Evolutionary conservation across 2,329 filamentous ascomycete species (phyloP), one percentile per base, ranked within the genome.

Genomic region (Sclerotinia nivalis): DNA sequence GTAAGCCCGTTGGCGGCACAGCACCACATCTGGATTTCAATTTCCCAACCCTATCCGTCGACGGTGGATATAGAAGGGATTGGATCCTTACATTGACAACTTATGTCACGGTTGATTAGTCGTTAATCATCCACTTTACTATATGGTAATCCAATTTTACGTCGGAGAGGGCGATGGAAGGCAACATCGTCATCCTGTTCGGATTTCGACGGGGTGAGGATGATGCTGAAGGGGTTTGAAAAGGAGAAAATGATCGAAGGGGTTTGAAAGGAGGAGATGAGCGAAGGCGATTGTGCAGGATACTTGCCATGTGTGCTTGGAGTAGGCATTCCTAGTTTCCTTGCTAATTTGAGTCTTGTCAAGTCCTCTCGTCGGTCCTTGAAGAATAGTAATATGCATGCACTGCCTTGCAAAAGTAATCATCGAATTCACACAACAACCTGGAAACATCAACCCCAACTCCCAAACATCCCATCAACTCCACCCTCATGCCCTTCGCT

Each of bases 1-100:
- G 49, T 34, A 69, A n/a, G 58, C 66, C 25, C 25, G 49, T 54
- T 61, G 59, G 34, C n/a, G 66, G 66, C 56, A 54, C 56, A 54
- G 56, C 13, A 43, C 5, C 40, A 18, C 6, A 52, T 40, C 47
- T 52, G 47, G 47, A 64, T 43, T 43, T 43, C 40, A 43, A 20
- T 40, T 49, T 59, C 5, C 20, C n/a, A 40, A 64, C 28, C 47
- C 25, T 64, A 64, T 47, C 31, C 22, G 47, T 50, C 13, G 31
- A 52, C 12, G 56, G 56, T 40, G 56, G 37, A n/a, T 62, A 22
- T 43, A 43, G 40, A 43, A 22, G 20, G 31, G 31, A 34, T 25
- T 7, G 5, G 43, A 66, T 66, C 49, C 49, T 37, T 37, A 50
- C 28, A 22, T 20, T 37, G 43, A 20, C 34, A 62, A 10, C 58